Base-by-base conservation (phyloP, 2,329 filamentous ascomycete genomes). In the Fusarium scirpi region DNA sequence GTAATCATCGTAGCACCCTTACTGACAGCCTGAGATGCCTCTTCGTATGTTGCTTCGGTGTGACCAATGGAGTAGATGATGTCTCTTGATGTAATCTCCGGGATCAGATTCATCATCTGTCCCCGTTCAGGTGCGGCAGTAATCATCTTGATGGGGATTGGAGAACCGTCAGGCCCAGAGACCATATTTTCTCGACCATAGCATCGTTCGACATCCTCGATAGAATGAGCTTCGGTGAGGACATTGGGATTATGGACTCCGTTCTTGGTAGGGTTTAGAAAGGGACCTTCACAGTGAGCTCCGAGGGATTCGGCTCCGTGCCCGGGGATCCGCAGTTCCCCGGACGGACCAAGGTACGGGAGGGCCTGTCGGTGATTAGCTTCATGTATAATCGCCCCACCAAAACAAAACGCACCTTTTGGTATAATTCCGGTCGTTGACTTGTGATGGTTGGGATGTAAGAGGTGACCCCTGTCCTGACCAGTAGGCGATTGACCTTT, bases 231-330 rank as follows among this genome's bases (percentile, higher is more conserved):
- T 52, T 89, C 82, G 43, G 85, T 88, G 46, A 97, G 85, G 18
- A 96, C 91, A 59, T 90, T 87, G 20, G 86, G 82, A 76, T 92
- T 93, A 84, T 97, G 94, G 40, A 97, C 91, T 53, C 94, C 94
- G 76, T 97, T 97, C 78, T 95, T 95, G 48, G 89, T 88, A 0
- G 92, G 90, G 74, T 85, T 93, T 58, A 98, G 85, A 81, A 98
- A 98, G 0, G 94, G 94, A 0, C 94, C 94, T 84, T 98, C 94
- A 77, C 93, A 92, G 77, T 98, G 94, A 5, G 94, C 94, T 30
- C 94, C 94, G 16, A 98, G 87, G 1, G 93, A 96, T 81, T 97
- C 94, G 49, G 93, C 90, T 47, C 94, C 94, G 68, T 93, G 88
- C 43, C 84, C 80, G 34, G 92, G 83, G 54, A 86, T 79, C 67